These are phyloP conservation scores for Comarum palustre DNA, from an alignment of 306 rosid species.

Conservation along the genomic window DNA sequence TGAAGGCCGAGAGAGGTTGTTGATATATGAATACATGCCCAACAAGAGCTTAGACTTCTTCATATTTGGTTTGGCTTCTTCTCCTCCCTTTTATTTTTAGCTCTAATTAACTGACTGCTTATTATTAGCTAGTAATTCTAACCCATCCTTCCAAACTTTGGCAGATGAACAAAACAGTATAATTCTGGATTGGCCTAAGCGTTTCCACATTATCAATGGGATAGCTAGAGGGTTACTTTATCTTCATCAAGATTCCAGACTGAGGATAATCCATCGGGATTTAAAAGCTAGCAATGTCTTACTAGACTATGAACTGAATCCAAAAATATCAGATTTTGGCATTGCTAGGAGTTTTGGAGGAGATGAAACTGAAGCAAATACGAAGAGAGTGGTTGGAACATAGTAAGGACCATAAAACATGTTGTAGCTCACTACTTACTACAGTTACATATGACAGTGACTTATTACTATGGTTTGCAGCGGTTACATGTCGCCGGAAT, in stretches of 20 bases:
- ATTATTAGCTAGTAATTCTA: not conserved
- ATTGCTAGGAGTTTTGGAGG: conserved; percentile 41
- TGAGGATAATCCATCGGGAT: conserved; percentile 53
- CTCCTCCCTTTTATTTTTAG: not conserved
- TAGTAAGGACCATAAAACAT: conserved; percentile 33
- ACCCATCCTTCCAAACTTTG: not conserved
- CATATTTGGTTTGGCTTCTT: conserved; percentile 28
- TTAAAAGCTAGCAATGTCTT: conserved; percentile 49
- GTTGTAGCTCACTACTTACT: not conserved
- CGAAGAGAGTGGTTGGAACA: conserved; percentile 48
- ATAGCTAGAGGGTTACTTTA: conserved; percentile 45
- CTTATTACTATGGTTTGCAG: conserved; percentile 13
- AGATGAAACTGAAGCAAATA: conserved; percentile 44
- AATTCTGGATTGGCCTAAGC: conserved; percentile 36
- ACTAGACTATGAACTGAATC: conserved; percentile 40
- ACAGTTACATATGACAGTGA: not conserved
- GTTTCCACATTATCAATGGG: conserved; percentile 41
- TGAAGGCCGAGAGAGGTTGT: conserved; percentile 38
- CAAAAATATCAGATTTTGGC: conserved; percentile 55
- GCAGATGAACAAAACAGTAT: conserved; percentile 33
- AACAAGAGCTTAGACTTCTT: conserved; percentile 36
- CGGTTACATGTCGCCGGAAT: conserved; percentile 53
- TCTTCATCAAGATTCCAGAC: conserved; percentile 54
- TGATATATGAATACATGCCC: conserved; percentile 56
- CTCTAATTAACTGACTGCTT: not conserved